phyloP scores from a whole-genome alignment of 225 moss, liverwort and hornwort genomes.

The Ulota crispa region DNA sequence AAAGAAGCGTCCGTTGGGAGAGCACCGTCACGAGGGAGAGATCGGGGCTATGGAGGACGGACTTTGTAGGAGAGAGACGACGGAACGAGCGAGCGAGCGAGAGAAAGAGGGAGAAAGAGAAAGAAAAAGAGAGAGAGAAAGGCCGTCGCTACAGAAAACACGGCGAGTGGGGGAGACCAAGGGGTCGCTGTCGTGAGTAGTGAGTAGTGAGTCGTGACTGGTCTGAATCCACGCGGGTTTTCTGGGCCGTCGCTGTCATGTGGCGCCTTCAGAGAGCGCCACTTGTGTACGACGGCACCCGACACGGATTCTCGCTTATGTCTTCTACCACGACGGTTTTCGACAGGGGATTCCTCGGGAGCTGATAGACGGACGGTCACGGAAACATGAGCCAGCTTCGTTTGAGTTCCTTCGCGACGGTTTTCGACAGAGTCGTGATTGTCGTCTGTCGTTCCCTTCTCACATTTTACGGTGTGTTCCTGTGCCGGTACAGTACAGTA shows the following conservation, averaged over 20 bases:
- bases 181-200: conserved; percentile 1
- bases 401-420: no score
- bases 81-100: background rate
- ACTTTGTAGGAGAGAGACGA: background rate
- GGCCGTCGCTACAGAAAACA: background rate
- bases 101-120: background rate
- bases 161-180: background rate
- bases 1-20: background rate
- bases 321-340: background rate
- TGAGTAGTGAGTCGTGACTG: no score
- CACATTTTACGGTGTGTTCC: no score
- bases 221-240: background rate
- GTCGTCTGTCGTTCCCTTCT: no score
- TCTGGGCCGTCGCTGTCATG: conserved; percentile 15
- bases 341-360: background rate
- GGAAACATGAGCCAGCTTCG: background rate
- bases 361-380: background rate
- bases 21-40: background rate
- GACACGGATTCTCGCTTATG: background rate
- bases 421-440: no score
- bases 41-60: background rate
- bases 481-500: no score
- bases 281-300: background rate
- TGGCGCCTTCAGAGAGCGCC: background rate
- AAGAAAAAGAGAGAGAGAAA: background rate